Evolutionary conservation across 768 basidiomycete genomes (phyloP).

Genomic region (Cubamyces sp.): DNA sequence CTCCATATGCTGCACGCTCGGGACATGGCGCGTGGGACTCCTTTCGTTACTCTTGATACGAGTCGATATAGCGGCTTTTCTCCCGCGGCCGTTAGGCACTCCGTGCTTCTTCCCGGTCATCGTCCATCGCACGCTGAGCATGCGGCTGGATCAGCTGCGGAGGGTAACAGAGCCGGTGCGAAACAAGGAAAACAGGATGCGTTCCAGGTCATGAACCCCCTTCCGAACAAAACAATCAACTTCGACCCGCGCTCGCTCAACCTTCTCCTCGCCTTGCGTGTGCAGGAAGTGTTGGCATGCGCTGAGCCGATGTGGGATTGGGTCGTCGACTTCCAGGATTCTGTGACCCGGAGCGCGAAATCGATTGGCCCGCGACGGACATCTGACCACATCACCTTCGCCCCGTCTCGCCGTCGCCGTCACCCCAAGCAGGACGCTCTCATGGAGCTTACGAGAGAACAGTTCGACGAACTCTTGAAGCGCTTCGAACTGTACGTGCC

Average conservation of each 20-base stretch:
- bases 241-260: slow-evolving; percentile 64
- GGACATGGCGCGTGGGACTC: slow-evolving; percentile 8
- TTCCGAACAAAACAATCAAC: slow-evolving; percentile 59
- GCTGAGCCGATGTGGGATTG: slow-evolving; percentile 84
- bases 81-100: slow-evolving; percentile 10
- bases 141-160: background rate
- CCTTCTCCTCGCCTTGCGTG: slow-evolving; percentile 63
- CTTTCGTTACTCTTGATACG: slow-evolving; percentile 23
- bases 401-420: slow-evolving; percentile 10
- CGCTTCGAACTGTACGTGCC: slow-evolving; percentile 64
- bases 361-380: background rate
- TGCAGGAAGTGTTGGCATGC: slow-evolving; percentile 69
- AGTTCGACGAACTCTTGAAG: slow-evolving; percentile 61
- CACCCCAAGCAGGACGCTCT: slow-evolving; percentile 38
- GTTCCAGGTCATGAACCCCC: slow-evolving; percentile 34
- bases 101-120: background rate
- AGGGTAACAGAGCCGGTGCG: background rate
- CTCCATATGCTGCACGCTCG: slow-evolving; percentile 7
- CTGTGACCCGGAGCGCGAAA: slow-evolving; percentile 4
- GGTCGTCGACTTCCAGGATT: slow-evolving; percentile 52
- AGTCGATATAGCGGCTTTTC: slow-evolving; percentile 25
- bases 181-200: background rate
- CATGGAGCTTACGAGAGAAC: slow-evolving; percentile 55
- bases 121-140: background rate
- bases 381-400: slow-evolving; percentile 5